These are phyloP conservation scores for Sanguinoderma infundibulare DNA, from an alignment of 1,284 basidiomycete species.

Conservation along the genomic window DNA sequence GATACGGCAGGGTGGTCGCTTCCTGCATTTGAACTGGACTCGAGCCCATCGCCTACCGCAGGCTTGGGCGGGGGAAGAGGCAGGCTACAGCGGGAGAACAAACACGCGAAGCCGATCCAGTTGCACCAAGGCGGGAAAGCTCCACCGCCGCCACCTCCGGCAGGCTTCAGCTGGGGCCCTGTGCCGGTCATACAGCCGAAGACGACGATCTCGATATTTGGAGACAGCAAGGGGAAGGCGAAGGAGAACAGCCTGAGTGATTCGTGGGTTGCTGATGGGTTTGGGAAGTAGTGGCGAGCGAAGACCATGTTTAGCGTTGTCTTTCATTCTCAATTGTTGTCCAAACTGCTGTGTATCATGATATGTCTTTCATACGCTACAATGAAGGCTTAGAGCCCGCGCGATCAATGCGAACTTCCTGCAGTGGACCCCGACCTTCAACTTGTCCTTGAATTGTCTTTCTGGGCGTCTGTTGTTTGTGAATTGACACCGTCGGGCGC, in stretches of 20 bases:
- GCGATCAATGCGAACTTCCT: neutral
- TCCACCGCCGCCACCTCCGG: constrained; percentile 38
- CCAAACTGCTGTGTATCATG: constrained; percentile 10
- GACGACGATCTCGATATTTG: constrained; percentile 38
- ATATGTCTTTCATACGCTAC: constrained; percentile 13
- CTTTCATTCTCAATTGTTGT: neutral
- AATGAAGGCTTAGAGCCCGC: neutral
- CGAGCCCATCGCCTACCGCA: neutral
- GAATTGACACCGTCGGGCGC: constrained; percentile 15
- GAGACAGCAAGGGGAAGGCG: constrained; percentile 2
- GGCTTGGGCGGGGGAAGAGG: constrained; percentile 7
- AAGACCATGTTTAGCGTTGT: neutral
- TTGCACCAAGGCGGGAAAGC: constrained; percentile 40
- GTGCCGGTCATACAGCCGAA: constrained; percentile 49
- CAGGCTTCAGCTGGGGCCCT: constrained; percentile 68
- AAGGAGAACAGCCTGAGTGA: constrained; percentile 15
- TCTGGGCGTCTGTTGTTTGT: neutral
- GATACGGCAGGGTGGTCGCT: neutral
- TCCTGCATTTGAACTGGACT: constrained; percentile 2
- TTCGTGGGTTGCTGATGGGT: constrained; percentile 35
- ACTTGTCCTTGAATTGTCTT: neutral
- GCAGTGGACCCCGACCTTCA: neutral
- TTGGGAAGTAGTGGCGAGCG: constrained; percentile 20
- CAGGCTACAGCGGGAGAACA: constrained; percentile 29
- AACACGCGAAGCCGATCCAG: constrained; percentile 47